Evolutionary conservation across 768 basidiomycete species (phyloP).

Genomic region (Ramaria sp.): DNA sequence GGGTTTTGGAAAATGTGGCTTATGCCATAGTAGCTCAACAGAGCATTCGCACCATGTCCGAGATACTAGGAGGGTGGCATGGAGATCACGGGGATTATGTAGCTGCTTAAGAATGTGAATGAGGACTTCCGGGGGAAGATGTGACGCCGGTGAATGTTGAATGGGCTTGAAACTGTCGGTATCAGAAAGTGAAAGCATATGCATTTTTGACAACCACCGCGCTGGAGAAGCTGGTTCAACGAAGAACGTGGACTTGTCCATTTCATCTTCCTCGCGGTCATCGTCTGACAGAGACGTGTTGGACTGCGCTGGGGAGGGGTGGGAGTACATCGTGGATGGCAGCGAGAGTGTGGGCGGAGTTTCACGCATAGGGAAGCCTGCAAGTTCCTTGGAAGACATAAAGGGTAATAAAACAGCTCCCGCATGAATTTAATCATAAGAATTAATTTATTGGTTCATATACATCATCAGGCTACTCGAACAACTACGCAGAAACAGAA

Average conservation of each 20-base stretch:
- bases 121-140: slow-evolving; percentile 82
- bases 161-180: slow-evolving; percentile 16
- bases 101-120: slow-evolving; percentile 87
- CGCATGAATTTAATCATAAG: too few species aligned
- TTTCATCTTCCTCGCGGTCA: slow-evolving; percentile 6
- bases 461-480: too few species aligned
- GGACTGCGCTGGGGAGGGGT: slow-evolving; percentile 22
- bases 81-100: slow-evolving; percentile 61
- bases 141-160: slow-evolving; percentile 43
- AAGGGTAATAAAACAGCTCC: too few species aligned
- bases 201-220: slow-evolving; percentile 37
- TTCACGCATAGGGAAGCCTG: background rate
- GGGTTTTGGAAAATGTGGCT: slow-evolving; percentile 63
- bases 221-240: slow-evolving; percentile 43
- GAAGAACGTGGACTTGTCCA: slow-evolving; percentile 17
- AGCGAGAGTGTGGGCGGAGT: slow-evolving; percentile 1
- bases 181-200: slow-evolving; percentile 23
- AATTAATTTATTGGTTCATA: too few species aligned
- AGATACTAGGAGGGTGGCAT: slow-evolving; percentile 67
- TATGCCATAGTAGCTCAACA: slow-evolving; percentile 91
- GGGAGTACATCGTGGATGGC: slow-evolving; percentile 11
- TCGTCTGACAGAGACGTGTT: slow-evolving; percentile 5
- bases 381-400: too few species aligned
- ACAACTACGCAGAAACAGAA: too few species aligned
- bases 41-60: slow-evolving; percentile 94